Evolutionary conservation across 306 rosid species (phyloP).

Genomic region (Rosa lucieae): DNA sequence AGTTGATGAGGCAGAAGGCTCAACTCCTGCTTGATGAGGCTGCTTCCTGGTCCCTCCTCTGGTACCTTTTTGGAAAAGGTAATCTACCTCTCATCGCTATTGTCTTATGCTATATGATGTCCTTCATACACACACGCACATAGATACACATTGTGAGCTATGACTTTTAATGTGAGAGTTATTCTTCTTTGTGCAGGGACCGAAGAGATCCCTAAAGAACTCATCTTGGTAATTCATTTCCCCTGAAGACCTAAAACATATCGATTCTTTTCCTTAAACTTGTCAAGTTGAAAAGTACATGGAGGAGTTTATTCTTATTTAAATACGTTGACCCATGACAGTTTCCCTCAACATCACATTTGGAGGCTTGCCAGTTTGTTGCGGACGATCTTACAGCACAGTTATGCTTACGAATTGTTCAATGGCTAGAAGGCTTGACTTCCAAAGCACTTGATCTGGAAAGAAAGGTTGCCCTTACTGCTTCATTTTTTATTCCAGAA

Average conservation of each 20-base stretch:
- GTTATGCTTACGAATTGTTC: conserved; percentile 85
- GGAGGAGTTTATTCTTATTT: conserved; percentile 22
- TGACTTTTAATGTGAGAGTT: conserved; percentile 24
- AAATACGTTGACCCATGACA: conserved; percentile 41
- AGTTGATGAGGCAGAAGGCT: conserved; percentile 95
- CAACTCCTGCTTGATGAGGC: conserved; percentile 91
- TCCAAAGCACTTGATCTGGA: conserved; percentile 92
- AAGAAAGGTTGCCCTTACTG: conserved; percentile 62
- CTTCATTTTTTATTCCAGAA: conserved; percentile 20
- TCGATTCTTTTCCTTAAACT: background rate
- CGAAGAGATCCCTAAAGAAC: conserved; percentile 75
- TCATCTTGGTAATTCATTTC: conserved; percentile 59
- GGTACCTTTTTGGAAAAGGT: conserved; percentile 96
- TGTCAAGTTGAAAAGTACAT: background rate
- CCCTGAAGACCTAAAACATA: background rate
- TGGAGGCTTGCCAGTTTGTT: conserved; percentile 90
- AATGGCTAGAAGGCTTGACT: conserved; percentile 94
- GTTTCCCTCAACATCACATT: conserved; percentile 84
- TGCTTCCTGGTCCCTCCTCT: conserved; percentile 96
- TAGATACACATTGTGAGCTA: background rate
- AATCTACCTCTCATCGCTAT: conserved; percentile 41
- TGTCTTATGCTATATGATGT: conserved; percentile 1
- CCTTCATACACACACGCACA: background rate
- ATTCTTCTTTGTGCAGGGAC: conserved; percentile 62
- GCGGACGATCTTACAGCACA: conserved; percentile 79